Base-by-base conservation (phyloP, 371 early-diverging fungal species). In the Amoeboaphelidium protococcarum region DNA sequence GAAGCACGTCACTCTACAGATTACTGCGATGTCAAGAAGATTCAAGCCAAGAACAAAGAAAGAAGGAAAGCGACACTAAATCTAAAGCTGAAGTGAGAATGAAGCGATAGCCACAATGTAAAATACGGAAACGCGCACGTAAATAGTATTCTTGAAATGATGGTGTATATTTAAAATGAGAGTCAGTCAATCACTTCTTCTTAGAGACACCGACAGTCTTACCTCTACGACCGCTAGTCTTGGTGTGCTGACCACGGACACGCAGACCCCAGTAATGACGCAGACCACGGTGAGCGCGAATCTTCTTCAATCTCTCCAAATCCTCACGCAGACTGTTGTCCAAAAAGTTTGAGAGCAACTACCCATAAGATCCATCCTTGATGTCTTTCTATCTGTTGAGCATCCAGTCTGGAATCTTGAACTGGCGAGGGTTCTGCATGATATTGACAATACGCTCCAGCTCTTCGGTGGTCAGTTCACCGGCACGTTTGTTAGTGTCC, bases 371-470 rank as follows among this genome's bases (percentile, higher is more conserved):
- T 64, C 95, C 95, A 59, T 83, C 85, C 58, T 75, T 68, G 58
- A 77, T 69, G 72, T 98, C 94, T 76, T 85, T 95, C 67, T 91
- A 91, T 62, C 89, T 74, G 81, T 98, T 98, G 42, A 91, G 78
- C 78, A 94, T 86, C 84, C 88, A 94, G 64, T 76, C 74, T 55
- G 98, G 98, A 67, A 98, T 89, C 70, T 88, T 90, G 76, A 77
- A 85, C 67, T 83, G 71, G 55, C 72, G 69, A 52, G 91, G 89
- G 72, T 89, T 78, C 66, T 80, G 78, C 62, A 91, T 75, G 59
- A 82, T 82, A 63, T 76, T 75, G 44, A 80, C 74, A 47, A 90
- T 68, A 52, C 80, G 77, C 65, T 86, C 80, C 49, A 87, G 71
- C 67, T 91, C 91, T 59, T 86, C 90, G 61, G 69, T 68, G 63